Evolutionary conservation across 176 grass and related monocot genomes (phyloP), one percentile per base, ranked within the genome.

Genomic region (Elaeis guineensis): DNA sequence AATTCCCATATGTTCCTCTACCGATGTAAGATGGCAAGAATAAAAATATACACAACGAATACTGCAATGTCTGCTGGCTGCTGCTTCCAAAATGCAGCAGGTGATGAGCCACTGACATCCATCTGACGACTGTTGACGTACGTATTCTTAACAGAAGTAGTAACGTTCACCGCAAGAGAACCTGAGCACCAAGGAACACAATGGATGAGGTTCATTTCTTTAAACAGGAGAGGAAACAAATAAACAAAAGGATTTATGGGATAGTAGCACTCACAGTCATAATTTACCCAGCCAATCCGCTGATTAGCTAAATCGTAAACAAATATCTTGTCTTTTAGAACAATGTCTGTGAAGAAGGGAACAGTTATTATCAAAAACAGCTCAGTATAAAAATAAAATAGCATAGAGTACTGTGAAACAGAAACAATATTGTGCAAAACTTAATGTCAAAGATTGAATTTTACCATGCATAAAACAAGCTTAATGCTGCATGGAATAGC

Each of bases 281-380:
- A 97, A 70, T 88, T 77, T 7, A 67, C 48, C 92, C 92, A 97
- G 67, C 92, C 92, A 54, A 97, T 88, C 28, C 84, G 78, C 78
- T 85, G 75, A 63, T 89, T 97, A n/a, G 54, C 72, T 72, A 97
- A 52, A 71, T 97, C 92, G 57, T 97, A 97, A 55, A 97, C 92
- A 35, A 97, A 78, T 78, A 97, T 88, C 81, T 97, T 97, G 63
- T 97, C 92, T 75, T 97, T 97, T 15, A 97, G 59, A 72, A 97
- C 84, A 71, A 97, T 62, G 82, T 97, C 92, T 97, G 78, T 14
- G 5, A 52, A 50, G 51, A 69, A 59, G 23, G 23, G 30, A 21
- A 57, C 21, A 39, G 11, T 59, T 59, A 50, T 14, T 50, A 11
- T 84, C 51, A 54, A 63, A 49, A 24, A 22, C 16, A 15, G 5